These are phyloP conservation scores for Cryphonectria nitschkei DNA, from an alignment of 2,329 filamentous ascomycete species.

Conservation along the genomic window DNA sequence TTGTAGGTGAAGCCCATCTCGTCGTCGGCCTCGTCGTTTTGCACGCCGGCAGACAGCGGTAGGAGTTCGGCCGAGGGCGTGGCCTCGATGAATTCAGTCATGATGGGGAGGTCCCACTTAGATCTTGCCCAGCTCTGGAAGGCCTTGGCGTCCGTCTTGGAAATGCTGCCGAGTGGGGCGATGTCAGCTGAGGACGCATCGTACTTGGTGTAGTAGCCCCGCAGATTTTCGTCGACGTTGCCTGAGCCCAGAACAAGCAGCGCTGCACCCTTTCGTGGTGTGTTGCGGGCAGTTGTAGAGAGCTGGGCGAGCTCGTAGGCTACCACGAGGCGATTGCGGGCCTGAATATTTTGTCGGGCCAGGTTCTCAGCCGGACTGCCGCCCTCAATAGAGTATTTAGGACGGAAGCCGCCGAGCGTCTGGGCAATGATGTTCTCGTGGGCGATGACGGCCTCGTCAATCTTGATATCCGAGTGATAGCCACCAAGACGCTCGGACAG, in stretches of 20 bases:
- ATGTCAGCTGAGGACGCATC: constrained; percentile 60
- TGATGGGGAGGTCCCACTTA: constrained; percentile 63
- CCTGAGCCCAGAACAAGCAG: constrained; percentile 65
- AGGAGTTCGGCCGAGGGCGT: constrained; percentile 58
- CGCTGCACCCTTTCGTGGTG: constrained; percentile 54
- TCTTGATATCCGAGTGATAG: constrained; percentile 72
- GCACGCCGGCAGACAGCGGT: constrained; percentile 45
- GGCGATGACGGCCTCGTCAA: constrained; percentile 67
- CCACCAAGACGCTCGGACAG: constrained; percentile 64
- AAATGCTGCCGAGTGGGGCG: constrained; percentile 57
- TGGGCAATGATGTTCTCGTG: constrained; percentile 43
- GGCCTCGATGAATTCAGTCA: constrained; percentile 65
- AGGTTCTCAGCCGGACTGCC: constrained; percentile 62
- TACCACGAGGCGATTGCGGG: constrained; percentile 65
- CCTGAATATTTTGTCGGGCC: constrained; percentile 71
- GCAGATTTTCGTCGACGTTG: constrained; percentile 60
- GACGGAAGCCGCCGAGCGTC: constrained; percentile 36
- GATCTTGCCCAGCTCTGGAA: constrained; percentile 64
- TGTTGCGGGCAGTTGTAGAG: constrained; percentile 60
- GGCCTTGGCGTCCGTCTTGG: constrained; percentile 66
- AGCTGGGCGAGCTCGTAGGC: constrained; percentile 67
- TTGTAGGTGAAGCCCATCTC: constrained; percentile 50
- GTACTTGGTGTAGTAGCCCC: constrained; percentile 67
- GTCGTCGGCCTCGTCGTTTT: constrained; percentile 44
- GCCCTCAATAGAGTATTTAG: constrained; percentile 58